Evolutionary conservation across 176 grass and related monocot species (phyloP), one percentile per base, ranked within the genome.

Genomic region (Oryza glumipatula): DNA sequence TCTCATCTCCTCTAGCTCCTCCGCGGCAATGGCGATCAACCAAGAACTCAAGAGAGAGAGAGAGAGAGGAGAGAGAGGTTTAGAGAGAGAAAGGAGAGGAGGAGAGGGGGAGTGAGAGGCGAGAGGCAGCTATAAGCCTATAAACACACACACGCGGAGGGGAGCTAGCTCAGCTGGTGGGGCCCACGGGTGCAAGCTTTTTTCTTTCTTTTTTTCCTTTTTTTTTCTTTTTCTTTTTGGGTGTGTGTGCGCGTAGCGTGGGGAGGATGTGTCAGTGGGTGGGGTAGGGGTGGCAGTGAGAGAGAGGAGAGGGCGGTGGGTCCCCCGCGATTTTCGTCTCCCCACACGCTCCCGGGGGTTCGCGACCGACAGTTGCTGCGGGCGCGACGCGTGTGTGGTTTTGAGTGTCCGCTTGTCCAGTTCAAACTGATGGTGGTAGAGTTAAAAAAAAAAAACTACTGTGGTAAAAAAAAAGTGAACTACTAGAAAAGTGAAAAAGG

Each of bases 321-420:
- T 51, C 80, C 85, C 89, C 89, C 89, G 89, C 28, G 63, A 7
- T 41, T 41, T 74, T 90, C 67, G 64, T 68, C 89, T 87, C 84
- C 80, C 35, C 35, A 32, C 30, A 32, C 30, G 30, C 30, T 36
- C 35, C 35, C 35, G 35, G 35, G 21, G 38, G 4, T 51, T 51
- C 1, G 26, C 32, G 73, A n/a, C 74, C 75, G 38, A 78, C 45
- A 54, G 78, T 38, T 43, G 22, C 39, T 77, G 85, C 7, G 67
- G 35, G 52, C 17, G 56, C 12, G 10, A 67, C 26, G 58, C 56
- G 45, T 3, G 73, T 46, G 0, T 13, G 30, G 78, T 47, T 47
- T 14, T 43, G 12, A 7, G 16, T 19, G 14, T 76, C 76, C 85
- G 85, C 78, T 63, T 58, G 15, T 44, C 69, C 12, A 19, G 78